phyloP scores from a whole-genome alignment of 345 rosid species.

The Syzygium jambos region DNA sequence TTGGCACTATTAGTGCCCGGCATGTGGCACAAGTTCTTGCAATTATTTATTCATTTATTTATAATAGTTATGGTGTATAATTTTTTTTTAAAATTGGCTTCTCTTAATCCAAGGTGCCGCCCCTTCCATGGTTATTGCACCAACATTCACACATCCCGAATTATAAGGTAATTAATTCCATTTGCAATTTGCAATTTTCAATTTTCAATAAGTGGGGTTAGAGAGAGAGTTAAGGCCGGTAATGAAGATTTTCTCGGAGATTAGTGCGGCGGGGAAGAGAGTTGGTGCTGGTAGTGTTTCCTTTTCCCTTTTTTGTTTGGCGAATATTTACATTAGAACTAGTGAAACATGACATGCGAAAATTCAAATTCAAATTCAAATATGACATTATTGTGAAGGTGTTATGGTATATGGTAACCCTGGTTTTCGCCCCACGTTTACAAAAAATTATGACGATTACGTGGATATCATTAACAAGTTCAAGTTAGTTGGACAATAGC shows the following conservation, averaged over 20 bases:
- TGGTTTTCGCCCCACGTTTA: neutral
- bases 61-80: no score
- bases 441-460: neutral
- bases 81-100: neutral
- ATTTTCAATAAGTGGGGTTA: neutral
- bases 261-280: neutral
- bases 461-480: neutral
- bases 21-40: constrained; percentile 11
- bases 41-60: neutral
- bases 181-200: neutral
- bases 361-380: neutral
- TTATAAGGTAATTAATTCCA: neutral
- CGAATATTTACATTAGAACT: neutral
- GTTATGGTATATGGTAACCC: neutral
- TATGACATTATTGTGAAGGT: neutral
- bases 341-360: rapidly evolving
- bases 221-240: neutral
- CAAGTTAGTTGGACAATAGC: neutral
- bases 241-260: neutral
- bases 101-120: neutral
- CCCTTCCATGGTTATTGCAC: neutral
- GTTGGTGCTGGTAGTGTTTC: neutral
- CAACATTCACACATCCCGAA: neutral
- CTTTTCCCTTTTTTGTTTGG: neutral
- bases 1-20: constrained; percentile 5